Conservation (phyloP, 306 rosid genomes). For the Cucumis cinereus region DNA sequence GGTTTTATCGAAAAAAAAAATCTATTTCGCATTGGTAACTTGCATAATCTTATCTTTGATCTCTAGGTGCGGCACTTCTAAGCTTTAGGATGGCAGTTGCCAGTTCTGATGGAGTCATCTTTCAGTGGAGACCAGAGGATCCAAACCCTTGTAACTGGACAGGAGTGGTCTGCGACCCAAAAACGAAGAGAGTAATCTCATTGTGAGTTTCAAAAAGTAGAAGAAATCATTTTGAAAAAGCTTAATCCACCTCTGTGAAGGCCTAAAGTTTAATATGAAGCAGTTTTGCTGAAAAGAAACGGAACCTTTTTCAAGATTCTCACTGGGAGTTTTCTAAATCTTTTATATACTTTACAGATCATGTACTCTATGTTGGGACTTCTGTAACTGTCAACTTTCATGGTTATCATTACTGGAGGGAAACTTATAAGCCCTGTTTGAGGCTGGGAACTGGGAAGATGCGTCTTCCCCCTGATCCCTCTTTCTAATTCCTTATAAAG, state of each 20-base stretch:
- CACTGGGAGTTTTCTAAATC: not conserved
- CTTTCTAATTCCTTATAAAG: not conserved
- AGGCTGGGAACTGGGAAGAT: not conserved
- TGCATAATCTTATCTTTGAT: not conserved
- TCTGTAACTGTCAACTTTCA: not conserved
- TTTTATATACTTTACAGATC: not conserved
- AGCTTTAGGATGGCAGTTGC: conserved; percentile 58
- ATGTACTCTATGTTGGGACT: not conserved
- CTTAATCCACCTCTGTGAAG: not conserved
- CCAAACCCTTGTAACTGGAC: conserved; percentile 88
- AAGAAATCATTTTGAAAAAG: not conserved
- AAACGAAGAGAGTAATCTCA: conserved; percentile 70
- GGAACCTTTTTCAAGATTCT: not conserved
- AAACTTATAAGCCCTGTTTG: not conserved
- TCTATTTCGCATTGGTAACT: not conserved
- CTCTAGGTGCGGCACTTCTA: conserved; percentile 80
- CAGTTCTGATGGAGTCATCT: conserved; percentile 56
- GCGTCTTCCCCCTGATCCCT: not conserved
- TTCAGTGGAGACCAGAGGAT: conserved; percentile 93
- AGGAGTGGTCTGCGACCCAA: conserved; percentile 78
- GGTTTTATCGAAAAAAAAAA: too few relatives aligned
- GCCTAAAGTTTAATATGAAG: not conserved
- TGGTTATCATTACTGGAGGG: not conserved
- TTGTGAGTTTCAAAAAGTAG: conserved; percentile 46
- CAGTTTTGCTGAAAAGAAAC: not conserved